These are phyloP conservation scores for Neurospora sp. DNA, from an alignment of 495 filamentous ascomycete genomes.

Conservation along the genomic window DNA sequence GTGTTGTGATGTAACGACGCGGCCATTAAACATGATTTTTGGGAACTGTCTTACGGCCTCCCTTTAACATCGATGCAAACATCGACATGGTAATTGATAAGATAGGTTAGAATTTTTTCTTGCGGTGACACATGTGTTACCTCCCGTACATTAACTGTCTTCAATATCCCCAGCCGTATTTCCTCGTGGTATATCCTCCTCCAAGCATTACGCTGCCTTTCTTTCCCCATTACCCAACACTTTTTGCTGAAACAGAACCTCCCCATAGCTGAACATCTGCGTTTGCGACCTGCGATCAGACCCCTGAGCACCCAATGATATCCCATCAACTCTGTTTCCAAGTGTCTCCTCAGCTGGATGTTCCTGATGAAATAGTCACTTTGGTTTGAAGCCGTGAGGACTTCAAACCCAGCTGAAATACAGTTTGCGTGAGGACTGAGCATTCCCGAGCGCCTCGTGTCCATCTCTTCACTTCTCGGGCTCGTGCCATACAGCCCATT, in stretches of 20 bases:
- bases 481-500: neutral
- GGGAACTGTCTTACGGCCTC: neutral
- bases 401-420: neutral
- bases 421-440: neutral
- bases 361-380: neutral
- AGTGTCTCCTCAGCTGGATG: neutral
- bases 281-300: neutral
- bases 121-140: neutral
- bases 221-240: neutral
- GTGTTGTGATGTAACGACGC: neutral
- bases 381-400: neutral
- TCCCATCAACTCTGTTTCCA: neutral
- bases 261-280: neutral
- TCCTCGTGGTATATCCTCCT: neutral
- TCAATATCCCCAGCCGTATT: neutral
- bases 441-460: neutral
- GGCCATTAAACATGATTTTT: neutral
- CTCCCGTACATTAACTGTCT: neutral
- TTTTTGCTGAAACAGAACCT: neutral
- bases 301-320: neutral
- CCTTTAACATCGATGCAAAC: neutral
- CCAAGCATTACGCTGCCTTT: neutral
- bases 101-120: neutral
- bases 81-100: neutral
- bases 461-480: neutral